These are phyloP conservation scores for Auricularia cornea DNA, from an alignment of 768 basidiomycete genomes.

Conservation along the genomic window DNA sequence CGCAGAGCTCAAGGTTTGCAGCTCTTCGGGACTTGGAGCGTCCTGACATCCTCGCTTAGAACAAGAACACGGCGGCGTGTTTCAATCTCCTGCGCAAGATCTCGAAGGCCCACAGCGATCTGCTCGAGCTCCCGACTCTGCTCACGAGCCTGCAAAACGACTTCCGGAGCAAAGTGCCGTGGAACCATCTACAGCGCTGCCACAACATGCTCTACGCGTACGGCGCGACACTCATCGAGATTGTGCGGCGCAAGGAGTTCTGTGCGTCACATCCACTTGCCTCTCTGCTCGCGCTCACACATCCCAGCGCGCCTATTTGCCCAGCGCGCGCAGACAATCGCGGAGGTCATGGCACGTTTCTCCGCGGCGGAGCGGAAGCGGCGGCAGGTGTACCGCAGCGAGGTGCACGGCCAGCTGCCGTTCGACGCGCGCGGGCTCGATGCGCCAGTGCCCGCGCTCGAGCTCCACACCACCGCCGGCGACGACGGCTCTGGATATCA, in stretches of 20 bases:
- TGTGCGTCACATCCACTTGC: too few relatives aligned
- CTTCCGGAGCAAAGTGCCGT: conserved; percentile 71
- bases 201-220: conserved; percentile 91
- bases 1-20: conserved; percentile 33
- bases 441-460: conserved; percentile 63
- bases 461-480: conserved; percentile 53
- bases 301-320: conserved; percentile 74
- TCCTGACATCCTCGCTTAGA: conserved; percentile 35
- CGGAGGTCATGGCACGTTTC: conserved; percentile 81
- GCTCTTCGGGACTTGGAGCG: background rate
- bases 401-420: conserved; percentile 78
- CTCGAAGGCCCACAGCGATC: conserved; percentile 70
- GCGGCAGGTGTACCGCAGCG: conserved; percentile 75
- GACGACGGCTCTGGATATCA: conserved; percentile 54
- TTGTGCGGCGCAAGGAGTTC: conserved; percentile 87
- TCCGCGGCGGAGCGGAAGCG: conserved; percentile 78
- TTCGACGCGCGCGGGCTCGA: conserved; percentile 79
- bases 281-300: background rate
- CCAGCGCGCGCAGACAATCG: conserved; percentile 67
- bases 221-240: conserved; percentile 82
- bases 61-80: conserved; percentile 60
- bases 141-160: conserved; percentile 60
- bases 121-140: conserved; percentile 62
- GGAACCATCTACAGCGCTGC: conserved; percentile 83
- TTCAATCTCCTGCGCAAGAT: conserved; percentile 64